Percentiles rank a stretch among this genome's conserved stretches.
Conservation (phyloP, 2,329 filamentous ascomycete species). For the Paramyrothecium roridum region DNA sequence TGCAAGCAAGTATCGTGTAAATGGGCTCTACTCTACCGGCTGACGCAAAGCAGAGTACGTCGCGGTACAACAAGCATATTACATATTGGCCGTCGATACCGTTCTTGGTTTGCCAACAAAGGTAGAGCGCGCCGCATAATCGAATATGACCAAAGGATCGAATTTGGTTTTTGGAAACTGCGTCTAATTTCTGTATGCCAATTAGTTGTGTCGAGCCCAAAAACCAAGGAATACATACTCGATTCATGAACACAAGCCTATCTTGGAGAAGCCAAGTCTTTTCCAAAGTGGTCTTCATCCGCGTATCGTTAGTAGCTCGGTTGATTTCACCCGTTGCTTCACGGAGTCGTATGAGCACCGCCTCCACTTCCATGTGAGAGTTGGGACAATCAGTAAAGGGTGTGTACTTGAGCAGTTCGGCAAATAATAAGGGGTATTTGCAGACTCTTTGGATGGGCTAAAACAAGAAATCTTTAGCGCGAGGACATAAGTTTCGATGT, state of each 20-base stretch:
- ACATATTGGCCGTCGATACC: constrained; percentile 75
- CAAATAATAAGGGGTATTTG: constrained; percentile 84
- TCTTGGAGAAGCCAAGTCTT: constrained; percentile 85
- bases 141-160: constrained; percentile 76
- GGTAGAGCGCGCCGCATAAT: constrained; percentile 78
- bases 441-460: constrained; percentile 91
- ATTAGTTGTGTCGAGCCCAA: background rate
- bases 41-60: constrained; percentile 73
- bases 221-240: constrained; percentile 45
- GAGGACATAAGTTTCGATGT: constrained; percentile 1
- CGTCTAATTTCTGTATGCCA: constrained; percentile 40
- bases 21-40: constrained; percentile 60
- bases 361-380: constrained; percentile 76
- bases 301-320: constrained; percentile 72
- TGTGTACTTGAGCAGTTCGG: constrained; percentile 78
- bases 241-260: constrained; percentile 69
- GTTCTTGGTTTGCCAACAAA: constrained; percentile 73
- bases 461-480: constrained; percentile 1
- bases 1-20: constrained; percentile 73
- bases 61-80: constrained; percentile 79
- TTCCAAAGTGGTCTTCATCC: constrained; percentile 67
- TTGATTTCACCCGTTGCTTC: constrained; percentile 80
- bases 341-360: constrained; percentile 67
- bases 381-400: constrained; percentile 81
- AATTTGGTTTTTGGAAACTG: constrained; percentile 61